Base-by-base conservation (phyloP, 371 early-diverging fungal genomes). In the Cokeromyces recurvatus region DNA sequence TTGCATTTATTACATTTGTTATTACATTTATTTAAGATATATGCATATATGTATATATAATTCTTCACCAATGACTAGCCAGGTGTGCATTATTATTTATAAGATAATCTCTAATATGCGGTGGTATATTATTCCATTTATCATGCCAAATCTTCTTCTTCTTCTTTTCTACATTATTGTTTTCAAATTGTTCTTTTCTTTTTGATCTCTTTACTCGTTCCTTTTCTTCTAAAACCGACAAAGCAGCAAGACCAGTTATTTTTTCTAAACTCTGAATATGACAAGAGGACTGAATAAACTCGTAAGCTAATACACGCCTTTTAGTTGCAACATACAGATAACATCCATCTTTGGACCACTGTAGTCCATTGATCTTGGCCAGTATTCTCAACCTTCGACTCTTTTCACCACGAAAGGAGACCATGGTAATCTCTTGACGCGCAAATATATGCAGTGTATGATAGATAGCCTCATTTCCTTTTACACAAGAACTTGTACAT, bases 321-420 rank as follows among this genome's bases (percentile, higher is more conserved):
- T 75, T 66, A 1, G 81, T 78, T 0, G 81, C 62, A 11, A 81
- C 73, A 43, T 77, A 78, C 9, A 81, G 48, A 38, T 70, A 60
- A 2, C 62, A 57, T 0, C 82, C 82, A 51, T 79, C 74, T 7
- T 53, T 50, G 9, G 78, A 76, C 82, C 82, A 81, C 2, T 74
- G 71, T 8, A 79, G 52, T 3, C 82, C 82, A 32, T 79, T 79
- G 39, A 81, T 74, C 16, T 66, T 70, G 17, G 78, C 79, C n/a
- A 79, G 45, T 21, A 81, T 81, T 2, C 82, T 63, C 7, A 81
- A 43, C 6, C 64, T 55, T 32, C 49, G 53, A 31, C 79, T 63
- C 17, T 54, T 54, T 47, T 81, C 77, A 4, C 82, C 82, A 14
- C 79, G 63, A 48, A 79, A 81, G 3, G 82, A 72, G 2, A 77